These are phyloP conservation scores for Candida andamanensis DNA, from an alignment of 805 yeast genomes.

Conservation along the genomic window DNA sequence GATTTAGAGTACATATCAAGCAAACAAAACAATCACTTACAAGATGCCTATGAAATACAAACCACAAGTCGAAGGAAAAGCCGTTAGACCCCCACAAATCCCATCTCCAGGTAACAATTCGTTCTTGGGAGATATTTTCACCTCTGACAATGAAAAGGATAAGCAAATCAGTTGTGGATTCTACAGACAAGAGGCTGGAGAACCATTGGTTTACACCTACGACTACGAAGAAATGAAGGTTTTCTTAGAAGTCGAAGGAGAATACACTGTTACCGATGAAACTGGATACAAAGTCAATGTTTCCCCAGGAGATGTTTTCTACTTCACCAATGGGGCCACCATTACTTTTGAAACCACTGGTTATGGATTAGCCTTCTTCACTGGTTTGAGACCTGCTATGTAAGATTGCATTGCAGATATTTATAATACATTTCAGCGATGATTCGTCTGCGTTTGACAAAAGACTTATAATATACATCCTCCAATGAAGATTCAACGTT, in stretches of 20 bases:
- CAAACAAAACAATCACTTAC: neutral
- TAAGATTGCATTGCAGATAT: too few species aligned
- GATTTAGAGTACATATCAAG: neutral
- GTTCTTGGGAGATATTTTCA: slow-evolving; percentile 61
- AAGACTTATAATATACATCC: too few species aligned
- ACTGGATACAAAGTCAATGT: slow-evolving; percentile 54
- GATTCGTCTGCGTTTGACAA: too few species aligned
- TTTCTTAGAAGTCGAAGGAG: slow-evolving; percentile 63
- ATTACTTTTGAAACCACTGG: slow-evolving; percentile 58
- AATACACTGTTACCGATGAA: slow-evolving; percentile 57
- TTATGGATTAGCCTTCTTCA: slow-evolving; percentile 59
- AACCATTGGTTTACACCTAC: slow-evolving; percentile 62
- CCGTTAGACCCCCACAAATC: slow-evolving; percentile 51
- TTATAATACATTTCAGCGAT: too few species aligned
- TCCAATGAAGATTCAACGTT: too few species aligned
- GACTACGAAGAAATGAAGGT: slow-evolving; percentile 64
- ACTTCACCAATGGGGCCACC: slow-evolving; percentile 63
- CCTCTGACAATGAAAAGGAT: slow-evolving; percentile 56
- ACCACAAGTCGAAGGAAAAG: slow-evolving; percentile 49
- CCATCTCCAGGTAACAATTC: slow-evolving; percentile 66
- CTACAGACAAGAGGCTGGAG: slow-evolving; percentile 65
- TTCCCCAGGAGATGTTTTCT: slow-evolving; percentile 62
- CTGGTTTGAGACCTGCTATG: slow-evolving; percentile 49
- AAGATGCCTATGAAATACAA: slow-evolving; percentile 54
- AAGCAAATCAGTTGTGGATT: slow-evolving; percentile 63